Percentiles rank a stretch among this genome's conserved stretches.
Conservation (phyloP, 2,329 filamentous ascomycete genomes). For the Bertia moriformis region DNA sequence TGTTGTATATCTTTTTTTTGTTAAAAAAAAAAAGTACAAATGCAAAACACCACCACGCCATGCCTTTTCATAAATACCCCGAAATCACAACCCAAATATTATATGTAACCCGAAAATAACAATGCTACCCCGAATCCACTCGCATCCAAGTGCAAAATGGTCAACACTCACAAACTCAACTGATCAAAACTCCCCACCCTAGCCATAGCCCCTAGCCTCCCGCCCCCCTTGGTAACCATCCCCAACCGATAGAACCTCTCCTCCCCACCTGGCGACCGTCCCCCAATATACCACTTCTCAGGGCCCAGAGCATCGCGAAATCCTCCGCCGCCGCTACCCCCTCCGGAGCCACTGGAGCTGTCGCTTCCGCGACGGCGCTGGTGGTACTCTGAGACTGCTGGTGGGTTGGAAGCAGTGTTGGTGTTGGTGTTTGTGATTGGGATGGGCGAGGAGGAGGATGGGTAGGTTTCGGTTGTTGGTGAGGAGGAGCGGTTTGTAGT, state of each 20-base stretch:
- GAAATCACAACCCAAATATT: no score
- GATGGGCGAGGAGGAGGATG: not conserved
- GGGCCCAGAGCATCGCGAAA: constrained; percentile 27
- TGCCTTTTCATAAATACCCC: no score
- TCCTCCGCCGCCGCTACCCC: constrained; percentile 22
- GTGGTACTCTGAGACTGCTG: constrained; percentile 1
- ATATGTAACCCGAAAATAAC: no score
- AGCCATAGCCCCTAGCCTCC: constrained; percentile 15
- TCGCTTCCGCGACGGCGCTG: constrained; percentile 28
- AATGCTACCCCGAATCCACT: no score
- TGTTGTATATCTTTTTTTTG: no score
- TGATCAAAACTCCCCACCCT: constrained; percentile 29
- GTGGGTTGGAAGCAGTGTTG: not conserved
- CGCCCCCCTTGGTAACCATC: constrained; percentile 26
- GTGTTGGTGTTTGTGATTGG: not conserved
- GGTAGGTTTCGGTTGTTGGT: not conserved
- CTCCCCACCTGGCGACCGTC: constrained; percentile 26
- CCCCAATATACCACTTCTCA: constrained; percentile 35
- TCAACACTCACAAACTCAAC: constrained; percentile 29
- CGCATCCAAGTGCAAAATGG: no score
- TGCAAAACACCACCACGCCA: no score
- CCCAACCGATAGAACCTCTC: constrained; percentile 30
- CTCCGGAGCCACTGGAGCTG: constrained; percentile 23
- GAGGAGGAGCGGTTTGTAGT: no score
- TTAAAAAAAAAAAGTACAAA: no score